These are phyloP conservation scores for Cutaneotrichosporon cavernicola DNA, from an alignment of 1,284 basidiomycete species.

Conservation along the genomic window DNA sequence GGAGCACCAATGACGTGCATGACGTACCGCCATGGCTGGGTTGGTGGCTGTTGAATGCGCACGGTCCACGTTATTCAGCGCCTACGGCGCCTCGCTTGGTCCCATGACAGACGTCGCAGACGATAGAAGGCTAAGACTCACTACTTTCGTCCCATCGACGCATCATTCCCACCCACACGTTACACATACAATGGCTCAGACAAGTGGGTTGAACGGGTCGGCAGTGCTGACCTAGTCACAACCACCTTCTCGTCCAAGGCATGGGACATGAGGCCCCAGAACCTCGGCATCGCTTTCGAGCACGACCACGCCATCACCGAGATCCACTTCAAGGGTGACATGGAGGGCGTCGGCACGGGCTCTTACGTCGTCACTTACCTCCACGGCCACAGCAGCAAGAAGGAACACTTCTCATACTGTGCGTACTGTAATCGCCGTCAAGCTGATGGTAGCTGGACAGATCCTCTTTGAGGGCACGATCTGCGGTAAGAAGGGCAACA, in stretches of 20 bases:
- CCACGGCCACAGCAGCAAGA: not conserved
- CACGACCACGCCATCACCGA: not conserved
- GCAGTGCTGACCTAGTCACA: not conserved
- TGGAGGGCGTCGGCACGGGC: conserved; percentile 13
- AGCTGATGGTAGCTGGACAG: conserved; percentile 11
- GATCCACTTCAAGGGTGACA: conserved; percentile 5
- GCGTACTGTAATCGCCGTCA: not conserved
- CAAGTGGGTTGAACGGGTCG: not conserved
- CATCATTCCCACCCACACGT: too few relatives aligned
- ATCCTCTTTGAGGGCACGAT: conserved; percentile 19
- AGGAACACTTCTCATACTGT: conserved; percentile 10
- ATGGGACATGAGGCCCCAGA: not conserved
- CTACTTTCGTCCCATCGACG: too few relatives aligned
- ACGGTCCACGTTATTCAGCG: too few relatives aligned
- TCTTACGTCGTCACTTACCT: conserved; percentile 11
- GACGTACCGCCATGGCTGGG: too few relatives aligned
- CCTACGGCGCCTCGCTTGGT: too few relatives aligned
- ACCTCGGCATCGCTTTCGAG: not conserved
- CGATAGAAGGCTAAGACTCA: too few relatives aligned
- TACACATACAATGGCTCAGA: not conserved
- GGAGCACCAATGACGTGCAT: too few relatives aligned
- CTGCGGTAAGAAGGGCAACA: conserved; percentile 14
- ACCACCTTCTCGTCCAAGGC: not conserved
- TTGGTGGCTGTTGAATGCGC: too few relatives aligned
- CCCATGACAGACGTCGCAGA: too few relatives aligned